These are phyloP conservation scores for Dalechampia spathulata DNA, from an alignment of 441 rosid genomes.

Conservation along the genomic window DNA sequence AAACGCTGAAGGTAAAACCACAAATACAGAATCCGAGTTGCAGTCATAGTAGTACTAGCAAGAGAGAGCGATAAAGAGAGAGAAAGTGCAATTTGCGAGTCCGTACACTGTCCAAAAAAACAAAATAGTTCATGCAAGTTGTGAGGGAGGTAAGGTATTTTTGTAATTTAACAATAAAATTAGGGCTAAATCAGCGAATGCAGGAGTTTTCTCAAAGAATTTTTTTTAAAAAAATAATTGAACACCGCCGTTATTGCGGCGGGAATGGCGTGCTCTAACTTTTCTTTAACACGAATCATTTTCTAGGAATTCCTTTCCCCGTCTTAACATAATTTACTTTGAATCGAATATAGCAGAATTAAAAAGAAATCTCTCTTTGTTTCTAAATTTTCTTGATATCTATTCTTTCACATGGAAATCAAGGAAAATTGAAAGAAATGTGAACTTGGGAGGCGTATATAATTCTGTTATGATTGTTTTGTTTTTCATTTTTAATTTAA, in stretches of 20 bases:
- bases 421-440: too few species aligned
- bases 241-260: constrained; percentile 77
- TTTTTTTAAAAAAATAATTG: constrained; percentile 10
- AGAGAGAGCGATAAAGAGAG: constrained; percentile 4
- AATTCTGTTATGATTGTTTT: constrained; percentile 7
- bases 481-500: neutral
- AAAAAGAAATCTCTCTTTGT: neutral
- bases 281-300: neutral
- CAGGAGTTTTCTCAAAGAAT: neutral
- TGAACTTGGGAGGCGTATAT: too few species aligned
- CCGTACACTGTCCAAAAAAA: constrained; percentile 30
- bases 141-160: constrained; percentile 17
- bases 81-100: constrained; percentile 25
- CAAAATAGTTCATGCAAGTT: constrained; percentile 25
- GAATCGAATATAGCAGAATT: neutral
- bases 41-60: too few species aligned
- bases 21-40: too few species aligned
- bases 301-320: neutral
- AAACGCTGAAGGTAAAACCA: neutral
- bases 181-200: constrained; percentile 22
- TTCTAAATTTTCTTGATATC: neutral
- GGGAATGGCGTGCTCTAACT: constrained; percentile 36
- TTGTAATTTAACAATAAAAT: constrained; percentile 33
- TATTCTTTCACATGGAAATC: too few species aligned
- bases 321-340: too few species aligned